Base-by-base conservation (phyloP, 768 basidiomycete genomes). In the Dentipellis fragilis region DNA sequence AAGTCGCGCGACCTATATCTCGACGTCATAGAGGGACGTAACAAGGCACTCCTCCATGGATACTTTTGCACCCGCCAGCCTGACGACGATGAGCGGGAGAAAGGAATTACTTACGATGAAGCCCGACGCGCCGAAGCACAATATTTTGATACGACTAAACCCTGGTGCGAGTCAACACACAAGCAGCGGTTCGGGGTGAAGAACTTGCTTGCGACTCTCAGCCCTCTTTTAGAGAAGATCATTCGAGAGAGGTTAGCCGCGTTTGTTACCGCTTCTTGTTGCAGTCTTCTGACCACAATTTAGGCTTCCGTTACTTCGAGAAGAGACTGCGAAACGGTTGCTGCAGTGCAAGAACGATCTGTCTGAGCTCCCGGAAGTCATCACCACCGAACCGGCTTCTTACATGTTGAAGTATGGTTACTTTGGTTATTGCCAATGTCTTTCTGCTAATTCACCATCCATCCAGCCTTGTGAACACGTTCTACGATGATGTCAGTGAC, bases 41-140 rank as follows among this genome's bases (percentile, higher is more conserved):
- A 66, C 57, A 69, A 79, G 58, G 59, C 60, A 29, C 63, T 80
- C 45, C 61, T 54, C 34, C 72, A 74, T 53, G 68, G 78, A 22
- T 78, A 75, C 54, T 77, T 70, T 51, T 73, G 74, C 51, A 75
- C 73, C 0, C 72, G 71, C 16, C 75, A 72, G 51, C 76, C 74
- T 8, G 52, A 53, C 10, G 75, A 73, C 58, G 64, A 58, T 12
- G 66, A 75, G 51, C 65, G 76, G 9, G 50, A 51, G 5, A 61
- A 58, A 16, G 63, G 64, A 9, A 68, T 74, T 10, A 65, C 68
- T 0, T 56, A 66, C 2, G 59, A 58, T 10, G 62, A 67, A 7
- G 71, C 75, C 2, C 68, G 76, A 16, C 58, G 54, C n/a, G 52
- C 57, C 1, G 77, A 77, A 57, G 49, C 54, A 2, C 45, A 47